Evolutionary conservation across 2,329 filamentous ascomycete species (phyloP), one percentile per base, ranked within the genome.

Genomic region (Rhinocladiella similis): DNA sequence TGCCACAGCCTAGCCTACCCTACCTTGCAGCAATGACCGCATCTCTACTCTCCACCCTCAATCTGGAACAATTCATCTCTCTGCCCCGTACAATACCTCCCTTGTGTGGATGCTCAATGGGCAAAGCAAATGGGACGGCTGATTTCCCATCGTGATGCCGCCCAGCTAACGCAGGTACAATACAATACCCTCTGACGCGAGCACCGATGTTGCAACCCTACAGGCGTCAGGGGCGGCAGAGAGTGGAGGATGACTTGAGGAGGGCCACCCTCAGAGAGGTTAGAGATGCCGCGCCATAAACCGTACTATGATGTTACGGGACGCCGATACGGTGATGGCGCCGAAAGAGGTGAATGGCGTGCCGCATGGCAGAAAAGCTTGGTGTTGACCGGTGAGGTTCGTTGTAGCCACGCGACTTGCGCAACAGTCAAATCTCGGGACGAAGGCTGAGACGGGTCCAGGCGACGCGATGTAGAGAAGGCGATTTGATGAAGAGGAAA

Each of bases 401-500:
- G 22, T 5, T 16, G 6, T 46, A n/a, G 25, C 43, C 43, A 46
- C 20, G 43, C 20, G 43, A 22, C 6, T 29, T 27, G 43, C 43
- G 20, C 43, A 27, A 46, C 19, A 46, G 52, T 61, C 47, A 53
- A 52, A 52, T 56, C 47, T 64, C 50, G 47, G 41, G 42, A 48
- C 47, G 18, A 56, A 45, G 50, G 57, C 53, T 33, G 61, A n/a
- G 43, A 29, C 10, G 38, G 38, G 12, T n/a, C 38, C 38, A 46
- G 12, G 22, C n/a, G 25, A 27, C 25, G 27, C n/a, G 13, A 16
- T 33, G 7, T 39, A 19, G 36, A 27, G 41, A 27, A 33, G 39
- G 4, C 14, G 47, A 51, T 56, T 53, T 36, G 54, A 29, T 45
- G 20, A 18, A n/a, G 29, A 25, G 19, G 13, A 29, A 41, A 49